Base-by-base conservation (phyloP, 1,284 basidiomycete species). In the Vanrija humicola region DNA sequence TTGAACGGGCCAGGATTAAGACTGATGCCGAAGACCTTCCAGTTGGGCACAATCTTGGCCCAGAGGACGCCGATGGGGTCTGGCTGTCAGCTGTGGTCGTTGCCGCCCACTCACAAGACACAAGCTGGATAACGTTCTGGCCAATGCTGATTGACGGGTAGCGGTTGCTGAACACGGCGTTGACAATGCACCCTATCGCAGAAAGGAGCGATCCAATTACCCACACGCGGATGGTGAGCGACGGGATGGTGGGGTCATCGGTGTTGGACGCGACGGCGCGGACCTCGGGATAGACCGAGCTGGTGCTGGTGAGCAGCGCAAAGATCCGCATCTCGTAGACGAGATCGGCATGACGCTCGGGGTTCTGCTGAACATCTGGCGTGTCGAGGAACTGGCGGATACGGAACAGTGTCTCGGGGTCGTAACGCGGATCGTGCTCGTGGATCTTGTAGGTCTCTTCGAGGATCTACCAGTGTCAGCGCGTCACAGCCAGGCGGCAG, bases 201-300 rank as follows among this genome's bases (percentile, higher is more conserved):
- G 57, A 64, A 61, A 68, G 84, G 15, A 82, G 64, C 28, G 79
- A 65, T 61, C 88, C 84, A 29, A 86, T 79, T 5, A 81, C 68
- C 86, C 87, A 89, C 82, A 86, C 84, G 65, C 90, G 83, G 78
- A 92, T 87, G 3, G 90, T 94, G 74, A 87, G 89, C 50, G 85
- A 85, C 3, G 86, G 87, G 79, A 90, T 87, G 6, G 79, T 76
- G 1, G 85, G 83, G 71, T 92, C 89, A 66, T 93, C 90, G 19
- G 83, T 79, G 65, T 84, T 88, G 23, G 87, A 79, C 12, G 92
- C 87, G 6, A 89, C 84, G 19, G 90, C 89, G 52, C 90, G 84
- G 40, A 93, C 90, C 79, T 93, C 90, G 7, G 90, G 84, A 68
- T 92, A 93, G 8, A 90, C 88, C 2, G 90, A 93, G 42, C 64